Base-by-base conservation (phyloP, 2,329 filamentous ascomycete genomes). In the Lomentospora prolificans region DNA sequence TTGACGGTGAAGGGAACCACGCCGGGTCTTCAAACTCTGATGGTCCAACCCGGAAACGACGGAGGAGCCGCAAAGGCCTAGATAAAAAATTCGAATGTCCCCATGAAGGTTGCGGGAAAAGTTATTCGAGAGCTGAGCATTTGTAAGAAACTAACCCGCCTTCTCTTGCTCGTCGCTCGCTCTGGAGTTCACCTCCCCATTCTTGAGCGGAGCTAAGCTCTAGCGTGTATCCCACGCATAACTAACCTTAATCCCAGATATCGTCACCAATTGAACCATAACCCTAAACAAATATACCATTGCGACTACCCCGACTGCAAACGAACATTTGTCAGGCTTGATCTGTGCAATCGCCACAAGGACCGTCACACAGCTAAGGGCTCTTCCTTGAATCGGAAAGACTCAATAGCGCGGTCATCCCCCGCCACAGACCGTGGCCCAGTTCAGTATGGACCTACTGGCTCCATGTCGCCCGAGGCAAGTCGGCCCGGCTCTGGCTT, bases 71-170 rank as follows among this genome's bases (percentile, higher is more conserved):
- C 60, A 90, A 90, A 68, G 86, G 86, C 3, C 72, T 89, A 41
- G 87, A 90, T 68, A 91, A 90, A 72, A 84, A 85, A 65, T 92
- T 90, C 60, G 85, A 88, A 64, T 99, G 94, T 67, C 85, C 87
- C 4, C 83, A 90, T 58, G 85, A 89, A 61, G 89, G 87, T 39
- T 99, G 94, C 65, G 91, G 90, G 41, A 99, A 96, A 76, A 95
- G 87, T 67, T 99, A 99, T 69, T 96, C 92, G 25, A 82, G 94
- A 67, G 92, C 94, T 7, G 94, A 97, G 72, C 94, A 99, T 75
- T 76, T 99, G 74, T 96, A 81, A 78, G 78, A 5, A 48, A 17
- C 28, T 19, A 7, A 5, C n/a, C 33, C n/a, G 17, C 17, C 12
- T 17, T 10, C 33, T 41, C 41, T 39, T 25, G 10, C 4, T 30